A percentile compares a stretch with the other conserved stretches of the same genome.
Conservation (phyloP, 148 eudicot genomes). For the Vaccinium darrowii region DNA sequence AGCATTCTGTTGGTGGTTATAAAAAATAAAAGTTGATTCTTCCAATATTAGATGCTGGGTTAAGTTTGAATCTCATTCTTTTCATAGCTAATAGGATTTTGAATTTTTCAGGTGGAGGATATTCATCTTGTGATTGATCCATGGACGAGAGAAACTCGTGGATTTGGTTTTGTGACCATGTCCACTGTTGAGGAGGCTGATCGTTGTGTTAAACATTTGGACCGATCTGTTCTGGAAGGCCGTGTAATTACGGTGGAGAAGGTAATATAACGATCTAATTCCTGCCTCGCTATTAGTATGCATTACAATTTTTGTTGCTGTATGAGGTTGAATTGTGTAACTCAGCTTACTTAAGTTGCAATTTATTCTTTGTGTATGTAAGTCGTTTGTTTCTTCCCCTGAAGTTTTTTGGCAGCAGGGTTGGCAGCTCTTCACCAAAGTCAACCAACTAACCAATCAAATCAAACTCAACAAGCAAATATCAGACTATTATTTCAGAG, state of each 20-base stretch:
- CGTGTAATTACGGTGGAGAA: conserved; percentile 97
- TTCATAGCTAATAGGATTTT: not conserved
- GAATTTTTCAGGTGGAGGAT: conserved; percentile 68
- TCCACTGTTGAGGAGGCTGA: conserved; percentile 70
- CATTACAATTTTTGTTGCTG: not conserved
- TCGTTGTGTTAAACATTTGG: conserved; percentile 73
- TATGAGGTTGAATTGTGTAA: conserved; percentile 12
- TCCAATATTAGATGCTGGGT: not conserved
- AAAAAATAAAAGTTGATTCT: not conserved
- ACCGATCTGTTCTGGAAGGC: conserved; percentile 83
- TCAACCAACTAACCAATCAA: conserved; percentile 61
- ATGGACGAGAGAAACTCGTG: conserved; percentile 85
- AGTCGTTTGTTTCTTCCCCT: conserved; percentile 56
- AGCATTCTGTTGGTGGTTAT: not conserved
- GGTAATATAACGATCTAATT: conserved; percentile 39
- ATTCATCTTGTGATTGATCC: conserved; percentile 92
- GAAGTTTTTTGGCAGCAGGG: conserved; percentile 91
- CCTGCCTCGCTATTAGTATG: no score
- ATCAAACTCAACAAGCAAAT: conserved; percentile 73
- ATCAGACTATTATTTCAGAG: conserved; percentile 64
- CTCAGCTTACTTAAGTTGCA: not conserved
- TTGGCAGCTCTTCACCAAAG: conserved; percentile 98
- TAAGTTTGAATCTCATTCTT: not conserved
- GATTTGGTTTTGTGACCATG: conserved; percentile 96
- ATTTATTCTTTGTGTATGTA: conserved; percentile 30